Percentiles rank a stretch among this genome's conserved stretches.
Conservation (phyloP, 441 rosid genomes). For the Erodium moschatum region DNA sequence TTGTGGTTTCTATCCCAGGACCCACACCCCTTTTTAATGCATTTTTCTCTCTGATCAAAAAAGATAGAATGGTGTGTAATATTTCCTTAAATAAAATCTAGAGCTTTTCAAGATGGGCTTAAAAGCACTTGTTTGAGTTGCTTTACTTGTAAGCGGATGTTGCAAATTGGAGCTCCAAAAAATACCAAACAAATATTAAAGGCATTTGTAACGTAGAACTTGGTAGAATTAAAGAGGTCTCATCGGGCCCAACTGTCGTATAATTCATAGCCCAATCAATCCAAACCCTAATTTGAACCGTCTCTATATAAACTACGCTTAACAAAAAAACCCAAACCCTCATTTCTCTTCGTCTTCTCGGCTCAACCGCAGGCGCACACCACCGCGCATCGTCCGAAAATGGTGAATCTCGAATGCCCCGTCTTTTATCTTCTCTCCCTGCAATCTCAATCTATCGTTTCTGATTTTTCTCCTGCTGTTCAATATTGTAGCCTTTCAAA, state of each 20-base stretch:
- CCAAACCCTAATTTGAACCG: not conserved
- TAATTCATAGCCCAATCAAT: not conserved
- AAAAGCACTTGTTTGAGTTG: too few species aligned
- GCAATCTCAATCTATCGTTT: not conserved
- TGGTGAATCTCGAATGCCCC: slow-evolving; percentile 37
- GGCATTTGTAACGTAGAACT: too few species aligned
- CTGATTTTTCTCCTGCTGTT: not conserved
- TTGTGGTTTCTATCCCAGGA: too few species aligned
- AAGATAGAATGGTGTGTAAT: too few species aligned
- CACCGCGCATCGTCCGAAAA: slow-evolving; percentile 16
- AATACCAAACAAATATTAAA: too few species aligned
- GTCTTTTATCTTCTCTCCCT: not conserved
- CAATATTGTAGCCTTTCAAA: slow-evolving; percentile 59
- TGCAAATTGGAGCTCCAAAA: too few species aligned
- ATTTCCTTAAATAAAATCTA: too few species aligned
- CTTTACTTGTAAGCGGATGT: too few species aligned
- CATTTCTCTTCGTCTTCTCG: slow-evolving; percentile 1
- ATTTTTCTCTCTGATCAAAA: too few species aligned
- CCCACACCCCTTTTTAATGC: too few species aligned
- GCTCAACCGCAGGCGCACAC: not conserved
- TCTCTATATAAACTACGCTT: not conserved
- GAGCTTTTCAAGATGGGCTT: too few species aligned
- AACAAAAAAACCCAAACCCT: slow-evolving; percentile 24
- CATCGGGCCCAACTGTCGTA: not conserved
- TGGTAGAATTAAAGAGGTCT: too few species aligned